phyloP scores from a whole-genome alignment of 371 early-diverging fungal genomes.

The Actinomortierella ambigua region DNA sequence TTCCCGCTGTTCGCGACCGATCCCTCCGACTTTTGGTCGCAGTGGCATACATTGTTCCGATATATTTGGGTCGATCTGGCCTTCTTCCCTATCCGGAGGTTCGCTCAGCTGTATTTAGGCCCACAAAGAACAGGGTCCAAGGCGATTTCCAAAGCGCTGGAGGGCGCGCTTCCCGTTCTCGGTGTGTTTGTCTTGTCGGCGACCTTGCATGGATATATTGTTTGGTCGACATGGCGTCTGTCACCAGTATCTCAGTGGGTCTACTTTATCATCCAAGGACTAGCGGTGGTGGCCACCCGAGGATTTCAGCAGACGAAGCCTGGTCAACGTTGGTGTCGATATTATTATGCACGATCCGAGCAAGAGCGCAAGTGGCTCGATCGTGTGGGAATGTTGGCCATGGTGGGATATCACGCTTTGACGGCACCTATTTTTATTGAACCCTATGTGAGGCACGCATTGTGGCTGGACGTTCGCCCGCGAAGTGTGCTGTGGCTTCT shows the following conservation, averaged over 20 bases:
- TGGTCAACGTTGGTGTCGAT: conserved; percentile 2
- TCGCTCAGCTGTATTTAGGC: no score
- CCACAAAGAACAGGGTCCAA: no score
- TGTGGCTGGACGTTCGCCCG: conserved; percentile 25
- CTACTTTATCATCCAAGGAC: conserved; percentile 28
- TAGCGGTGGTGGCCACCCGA: conserved; percentile 22
- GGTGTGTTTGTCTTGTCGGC: conserved; percentile 28
- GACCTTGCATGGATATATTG: conserved; percentile 26
- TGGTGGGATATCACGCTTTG: conserved; percentile 9
- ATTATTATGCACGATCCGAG: no score
- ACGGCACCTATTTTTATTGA: conserved; percentile 32
- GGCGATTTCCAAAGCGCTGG: neutral
- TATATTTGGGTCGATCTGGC: no score
- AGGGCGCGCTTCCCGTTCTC: conserved; percentile 16
- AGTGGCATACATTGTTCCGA: no score
- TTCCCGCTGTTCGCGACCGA: no score
- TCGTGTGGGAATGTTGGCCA: conserved; percentile 12
- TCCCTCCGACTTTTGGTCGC: no score
- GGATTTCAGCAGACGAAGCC: conserved; percentile 9
- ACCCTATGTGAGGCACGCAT: conserved; percentile 18
- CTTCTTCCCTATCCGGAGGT: no score
- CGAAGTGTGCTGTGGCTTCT: conserved; percentile 26
- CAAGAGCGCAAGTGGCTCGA: neutral
- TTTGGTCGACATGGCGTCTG: conserved; percentile 26
- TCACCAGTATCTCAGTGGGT: conserved; percentile 21